Conservation (phyloP, 164 flowering plant species). For the Stephania yunnanensis region DNA sequence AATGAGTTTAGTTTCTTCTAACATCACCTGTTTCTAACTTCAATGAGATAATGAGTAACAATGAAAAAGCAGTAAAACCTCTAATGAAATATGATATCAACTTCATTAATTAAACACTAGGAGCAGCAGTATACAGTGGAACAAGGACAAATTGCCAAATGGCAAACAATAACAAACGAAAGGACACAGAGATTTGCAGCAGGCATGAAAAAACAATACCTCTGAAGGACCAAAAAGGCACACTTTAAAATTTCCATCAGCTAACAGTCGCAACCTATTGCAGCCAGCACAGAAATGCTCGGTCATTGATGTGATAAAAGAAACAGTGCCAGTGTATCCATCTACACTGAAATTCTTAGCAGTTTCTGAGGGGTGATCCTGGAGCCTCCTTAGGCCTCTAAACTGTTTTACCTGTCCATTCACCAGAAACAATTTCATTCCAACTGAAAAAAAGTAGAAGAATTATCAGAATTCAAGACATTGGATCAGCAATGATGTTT, state of each 20-base stretch:
- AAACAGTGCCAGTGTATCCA: conserved; percentile 73
- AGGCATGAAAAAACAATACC: conserved; percentile 33
- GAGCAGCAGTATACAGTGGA: too few species aligned
- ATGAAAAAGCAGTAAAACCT: not conserved
- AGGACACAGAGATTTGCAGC: not conserved
- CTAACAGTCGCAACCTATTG: conserved; percentile 85
- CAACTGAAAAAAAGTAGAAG: not conserved
- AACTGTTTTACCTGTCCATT: conserved; percentile 51
- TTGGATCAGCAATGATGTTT: conserved; percentile 26
- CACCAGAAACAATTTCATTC: conserved; percentile 10
- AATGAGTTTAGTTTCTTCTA: too few species aligned
- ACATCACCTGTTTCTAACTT: not conserved
- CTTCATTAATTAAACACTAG: not conserved
- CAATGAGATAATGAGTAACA: not conserved
- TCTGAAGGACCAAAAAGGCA: conserved; percentile 98
- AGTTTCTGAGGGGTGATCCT: conserved; percentile 81
- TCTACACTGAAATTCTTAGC: conserved; percentile 82
- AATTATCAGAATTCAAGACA: conserved; percentile 3
- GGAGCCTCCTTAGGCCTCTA: conserved; percentile 49
- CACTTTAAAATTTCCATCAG: conserved; percentile 97
- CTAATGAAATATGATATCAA: not conserved
- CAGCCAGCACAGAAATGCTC: conserved; percentile 99
- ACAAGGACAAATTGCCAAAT: too few species aligned
- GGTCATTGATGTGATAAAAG: conserved; percentile 98
- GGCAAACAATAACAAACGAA: not conserved